Percentiles rank a stretch among this genome's conserved stretches.
These are phyloP conservation scores for Cladosporium colombiae DNA, from an alignment of 2,329 filamentous ascomycete species.

Conservation along the genomic window DNA sequence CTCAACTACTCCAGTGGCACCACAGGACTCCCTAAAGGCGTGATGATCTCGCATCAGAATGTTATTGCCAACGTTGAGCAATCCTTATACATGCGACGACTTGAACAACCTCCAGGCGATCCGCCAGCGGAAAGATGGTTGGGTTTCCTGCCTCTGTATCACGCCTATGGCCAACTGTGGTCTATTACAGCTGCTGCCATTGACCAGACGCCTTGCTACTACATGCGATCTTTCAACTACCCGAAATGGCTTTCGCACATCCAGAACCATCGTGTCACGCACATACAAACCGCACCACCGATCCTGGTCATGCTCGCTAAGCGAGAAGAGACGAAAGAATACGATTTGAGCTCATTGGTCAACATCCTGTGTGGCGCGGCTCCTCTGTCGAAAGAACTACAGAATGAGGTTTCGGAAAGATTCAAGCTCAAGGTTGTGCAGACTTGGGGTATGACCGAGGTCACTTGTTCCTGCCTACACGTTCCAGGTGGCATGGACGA, in stretches of 20 bases:
- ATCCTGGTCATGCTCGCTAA: conserved; percentile 80
- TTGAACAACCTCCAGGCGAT: conserved; percentile 30
- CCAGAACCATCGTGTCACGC: conserved; percentile 65
- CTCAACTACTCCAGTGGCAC: conserved; percentile 88
- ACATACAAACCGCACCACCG: conserved; percentile 80
- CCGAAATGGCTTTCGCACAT: conserved; percentile 38
- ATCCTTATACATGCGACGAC: conserved; percentile 42
- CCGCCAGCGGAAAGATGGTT: conserved; percentile 37
- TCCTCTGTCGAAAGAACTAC: conserved; percentile 77
- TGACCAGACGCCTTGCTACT: conserved; percentile 37
- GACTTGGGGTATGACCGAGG: conserved; percentile 88
- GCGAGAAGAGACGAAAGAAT: conserved; percentile 73
- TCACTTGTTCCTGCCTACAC: conserved; percentile 59
- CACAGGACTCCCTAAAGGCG: conserved; percentile 87
- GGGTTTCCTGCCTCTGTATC: conserved; percentile 38
- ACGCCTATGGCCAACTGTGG: conserved; percentile 42
- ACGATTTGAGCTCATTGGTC: conserved; percentile 74
- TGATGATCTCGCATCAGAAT: conserved; percentile 81
- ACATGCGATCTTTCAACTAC: conserved; percentile 42
- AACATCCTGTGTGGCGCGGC: conserved; percentile 89
- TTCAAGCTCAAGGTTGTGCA: conserved; percentile 83
- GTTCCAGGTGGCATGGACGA: conserved; percentile 40
- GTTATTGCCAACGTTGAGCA: conserved; percentile 68
- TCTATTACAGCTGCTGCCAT: conserved; percentile 38
- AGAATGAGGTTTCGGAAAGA: conserved; percentile 71